These are phyloP conservation scores for Coniella lustricola DNA, from an alignment of 2,329 filamentous ascomycete species.

Conservation along the genomic window DNA sequence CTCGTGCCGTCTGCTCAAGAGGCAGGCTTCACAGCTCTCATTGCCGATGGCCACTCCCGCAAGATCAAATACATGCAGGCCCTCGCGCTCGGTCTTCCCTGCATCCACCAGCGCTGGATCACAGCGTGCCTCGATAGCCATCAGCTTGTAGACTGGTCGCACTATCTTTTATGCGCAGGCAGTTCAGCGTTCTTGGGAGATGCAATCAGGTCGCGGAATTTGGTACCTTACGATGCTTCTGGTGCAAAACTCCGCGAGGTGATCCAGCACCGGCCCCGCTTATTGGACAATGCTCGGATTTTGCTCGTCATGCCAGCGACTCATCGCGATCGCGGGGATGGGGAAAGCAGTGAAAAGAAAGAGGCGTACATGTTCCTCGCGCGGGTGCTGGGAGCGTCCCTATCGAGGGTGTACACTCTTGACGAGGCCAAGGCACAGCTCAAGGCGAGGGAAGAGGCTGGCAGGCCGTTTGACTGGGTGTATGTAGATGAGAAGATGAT, in stretches of 20 bases:
- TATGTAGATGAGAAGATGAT: conserved; percentile 64
- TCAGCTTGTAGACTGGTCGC: conserved; percentile 63
- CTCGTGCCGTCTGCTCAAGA: conserved; percentile 46
- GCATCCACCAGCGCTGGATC: conserved; percentile 77
- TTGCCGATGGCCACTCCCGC: conserved; percentile 79
- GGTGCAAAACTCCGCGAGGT: conserved; percentile 50
- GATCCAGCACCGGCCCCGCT: conserved; percentile 51
- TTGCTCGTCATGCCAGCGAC: conserved; percentile 66
- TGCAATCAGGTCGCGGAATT: conserved; percentile 66
- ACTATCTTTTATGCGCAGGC: conserved; percentile 81
- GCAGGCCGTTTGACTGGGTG: conserved; percentile 62
- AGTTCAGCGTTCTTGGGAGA: conserved; percentile 70
- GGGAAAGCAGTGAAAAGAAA: conserved; percentile 34
- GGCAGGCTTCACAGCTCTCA: conserved; percentile 73
- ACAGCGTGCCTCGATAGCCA: conserved; percentile 59
- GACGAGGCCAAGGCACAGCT: conserved; percentile 58
- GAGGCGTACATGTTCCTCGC: conserved; percentile 74
- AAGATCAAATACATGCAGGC: conserved; percentile 93
- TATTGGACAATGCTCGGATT: conserved; percentile 59
- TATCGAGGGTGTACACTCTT: conserved; percentile 59
- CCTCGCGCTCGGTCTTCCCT: conserved; percentile 80
- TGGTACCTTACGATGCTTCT: conserved; percentile 53
- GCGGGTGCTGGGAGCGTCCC: conserved; percentile 65
- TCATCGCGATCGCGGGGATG: conserved; percentile 44
- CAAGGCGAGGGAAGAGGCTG: conserved; percentile 39